Conservation (phyloP, 2,329 filamentous ascomycete species). For the Chaetomium globosum region DNA sequence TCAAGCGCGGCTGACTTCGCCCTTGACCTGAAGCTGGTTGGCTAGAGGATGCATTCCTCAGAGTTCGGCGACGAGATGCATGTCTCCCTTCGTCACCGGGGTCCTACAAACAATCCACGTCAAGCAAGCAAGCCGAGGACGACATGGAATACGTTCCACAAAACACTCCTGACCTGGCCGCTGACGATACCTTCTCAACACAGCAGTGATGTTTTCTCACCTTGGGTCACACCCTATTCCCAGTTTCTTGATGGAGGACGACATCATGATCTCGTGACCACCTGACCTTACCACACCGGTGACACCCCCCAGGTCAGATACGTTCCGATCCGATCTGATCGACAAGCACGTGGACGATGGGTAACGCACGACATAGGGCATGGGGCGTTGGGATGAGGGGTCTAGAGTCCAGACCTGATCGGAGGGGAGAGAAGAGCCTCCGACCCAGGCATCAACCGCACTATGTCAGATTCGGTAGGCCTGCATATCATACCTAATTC, state of each 20-base stretch:
- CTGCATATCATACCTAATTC: conserved; percentile 6
- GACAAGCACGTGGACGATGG: conserved; percentile 5
- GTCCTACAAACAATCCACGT: neutral
- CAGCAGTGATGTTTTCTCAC: neutral
- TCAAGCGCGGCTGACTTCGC: conserved; percentile 1
- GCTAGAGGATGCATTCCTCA: neutral
- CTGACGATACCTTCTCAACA: neutral
- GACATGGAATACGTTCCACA: neutral
- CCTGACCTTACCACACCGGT: neutral
- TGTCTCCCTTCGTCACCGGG: neutral
- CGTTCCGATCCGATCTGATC: conserved; percentile 4
- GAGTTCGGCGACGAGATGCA: neutral
- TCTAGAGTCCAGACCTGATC: neutral
- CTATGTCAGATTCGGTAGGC: conserved; percentile 9
- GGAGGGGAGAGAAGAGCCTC: neutral
- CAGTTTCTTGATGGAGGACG: neutral
- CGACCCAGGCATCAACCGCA: neutral
- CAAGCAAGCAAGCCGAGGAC: neutral
- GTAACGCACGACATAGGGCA: conserved; percentile 7
- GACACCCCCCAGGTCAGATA: neutral
- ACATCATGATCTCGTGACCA: neutral
- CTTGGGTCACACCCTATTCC: neutral
- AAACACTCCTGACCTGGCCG: neutral
- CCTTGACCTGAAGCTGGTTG: neutral
- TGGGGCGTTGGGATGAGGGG: conserved; percentile 2